phyloP scores from a whole-genome alignment of 1,139 yeast genomes.

The Yamadazyma mexicana region DNA sequence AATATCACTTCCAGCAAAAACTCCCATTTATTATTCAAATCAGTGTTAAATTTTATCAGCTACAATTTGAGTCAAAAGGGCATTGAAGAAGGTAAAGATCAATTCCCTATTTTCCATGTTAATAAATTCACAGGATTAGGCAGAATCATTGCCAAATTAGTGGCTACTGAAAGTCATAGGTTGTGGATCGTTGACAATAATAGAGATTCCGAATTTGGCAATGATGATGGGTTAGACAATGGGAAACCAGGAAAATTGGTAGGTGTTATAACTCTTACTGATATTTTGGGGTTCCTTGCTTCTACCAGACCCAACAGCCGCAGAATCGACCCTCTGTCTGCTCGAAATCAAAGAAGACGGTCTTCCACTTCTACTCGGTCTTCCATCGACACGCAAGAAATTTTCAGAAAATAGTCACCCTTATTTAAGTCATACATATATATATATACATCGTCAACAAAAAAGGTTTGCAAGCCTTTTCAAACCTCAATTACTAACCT shows the following conservation, averaged over 20 bases:
- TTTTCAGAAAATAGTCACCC: conserved; percentile 16
- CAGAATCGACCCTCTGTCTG: conserved; percentile 75
- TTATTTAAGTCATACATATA: no score
- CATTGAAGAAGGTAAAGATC: conserved; percentile 90
- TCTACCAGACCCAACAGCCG: conserved; percentile 58
- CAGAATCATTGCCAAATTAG: conserved; percentile 88
- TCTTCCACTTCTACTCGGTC: conserved; percentile 51
- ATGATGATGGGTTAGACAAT: conserved; percentile 20
- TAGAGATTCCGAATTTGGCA: conserved; percentile 11
- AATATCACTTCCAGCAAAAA: conserved; percentile 84
- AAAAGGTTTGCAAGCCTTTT: no score
- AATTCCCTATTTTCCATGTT: conserved; percentile 94
- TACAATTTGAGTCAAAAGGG: conserved; percentile 87
- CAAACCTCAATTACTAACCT: no score
- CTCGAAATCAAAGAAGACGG: conserved; percentile 85
- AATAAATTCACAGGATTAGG: conserved; percentile 76
- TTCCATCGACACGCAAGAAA: conserved; percentile 28
- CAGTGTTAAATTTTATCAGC: conserved; percentile 85
- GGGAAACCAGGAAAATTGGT: conserved; percentile 73
- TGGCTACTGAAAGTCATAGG: conserved; percentile 92
- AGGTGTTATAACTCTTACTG: conserved; percentile 91
- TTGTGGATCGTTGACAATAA: conserved; percentile 83
- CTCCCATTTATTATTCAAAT: conserved; percentile 73
- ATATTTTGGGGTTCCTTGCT: conserved; percentile 79
- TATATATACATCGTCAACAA: no score